Base-by-base conservation (phyloP, 331 rosid species). In the Pyracantha coccinea region DNA sequence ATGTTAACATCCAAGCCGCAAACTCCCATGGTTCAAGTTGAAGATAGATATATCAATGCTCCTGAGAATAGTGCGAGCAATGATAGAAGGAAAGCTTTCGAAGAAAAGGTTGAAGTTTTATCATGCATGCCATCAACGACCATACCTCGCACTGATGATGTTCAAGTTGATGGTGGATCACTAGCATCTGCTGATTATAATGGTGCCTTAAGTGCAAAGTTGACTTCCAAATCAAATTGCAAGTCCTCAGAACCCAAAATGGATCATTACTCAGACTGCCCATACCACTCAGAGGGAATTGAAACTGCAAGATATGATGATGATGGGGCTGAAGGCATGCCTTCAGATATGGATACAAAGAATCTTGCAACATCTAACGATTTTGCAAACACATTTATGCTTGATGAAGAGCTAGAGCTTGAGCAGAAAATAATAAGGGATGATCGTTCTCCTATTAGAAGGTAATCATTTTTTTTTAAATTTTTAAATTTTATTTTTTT, bases 361-460 rank as follows among this genome's bases (percentile, higher is more conserved):
- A 79, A 78, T 76, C 68, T 78, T 53, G 84, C 33, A 90, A 86
- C 32, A 60, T 83, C 92, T 10, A 84, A 83, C 75, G 93, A 92
- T 85, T 94, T 94, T 83, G 81, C 88, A 41, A 86, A 84, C 78
- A 90, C 99, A 55, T 94, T 94, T 84, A 81, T 94, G 99, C 90
- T 94, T 8, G 99, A 94, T 71, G 99, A 94, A 82, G 99, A 94
- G 86, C 86, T 94, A 12, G 99, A 94, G 78, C 84, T 89, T 20
- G 99, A 92, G 83, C 95, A 86, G 78, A 88, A 85, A 77, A 66
- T 70, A 72, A 61, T 66, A 66, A 89, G 86, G 66, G 82, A 77
- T 52, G 86, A 77, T 68, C 38, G 66, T 81, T 84, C 88, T 81
- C 83, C 87, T 45, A 45, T 58, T 77, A 80, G 83, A 89, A 92